These are phyloP conservation scores for Pinus albicaulis DNA, from an alignment of 75 land plant genomes.

Conservation along the genomic window DNA sequence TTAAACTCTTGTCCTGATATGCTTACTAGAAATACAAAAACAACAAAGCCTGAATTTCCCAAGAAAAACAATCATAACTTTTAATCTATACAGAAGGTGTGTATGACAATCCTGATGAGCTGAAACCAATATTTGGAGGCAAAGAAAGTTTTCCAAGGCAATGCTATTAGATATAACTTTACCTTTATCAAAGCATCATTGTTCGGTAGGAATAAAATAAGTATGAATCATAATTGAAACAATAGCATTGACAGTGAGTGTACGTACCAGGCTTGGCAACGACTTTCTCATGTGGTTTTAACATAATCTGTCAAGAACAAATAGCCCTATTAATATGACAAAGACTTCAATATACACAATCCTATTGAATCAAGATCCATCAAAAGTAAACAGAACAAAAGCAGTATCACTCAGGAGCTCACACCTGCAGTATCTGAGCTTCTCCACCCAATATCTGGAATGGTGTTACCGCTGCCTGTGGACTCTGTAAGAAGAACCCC, in stretches of 20 bases:
- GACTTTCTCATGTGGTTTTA: slow-evolving; percentile 79
- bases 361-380: not conserved
- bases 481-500: slow-evolving; percentile 43
- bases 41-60: no score
- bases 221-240: not conserved
- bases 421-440: slow-evolving; percentile 90
- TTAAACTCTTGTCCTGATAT: no score
- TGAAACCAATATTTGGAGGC: not conserved
- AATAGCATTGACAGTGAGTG: not conserved
- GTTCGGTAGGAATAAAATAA: not conserved
- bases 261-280: slow-evolving; percentile 66
- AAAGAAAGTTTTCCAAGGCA: not conserved
- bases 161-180: not conserved
- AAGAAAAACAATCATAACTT: no score
- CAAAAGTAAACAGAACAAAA: not conserved
- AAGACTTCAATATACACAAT: not conserved
- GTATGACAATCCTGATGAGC: not conserved
- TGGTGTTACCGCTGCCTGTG: slow-evolving; percentile 64
- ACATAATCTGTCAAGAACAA: slow-evolving; percentile 63
- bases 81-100: no score
- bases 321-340: not conserved
- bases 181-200: not conserved
- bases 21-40: no score
- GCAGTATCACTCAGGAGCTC: not conserved
- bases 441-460: slow-evolving; percentile 94